phyloP scores from a whole-genome alignment of 228 moss, liverwort and hornwort genomes.

The Sphagnum magellanicum region DNA sequence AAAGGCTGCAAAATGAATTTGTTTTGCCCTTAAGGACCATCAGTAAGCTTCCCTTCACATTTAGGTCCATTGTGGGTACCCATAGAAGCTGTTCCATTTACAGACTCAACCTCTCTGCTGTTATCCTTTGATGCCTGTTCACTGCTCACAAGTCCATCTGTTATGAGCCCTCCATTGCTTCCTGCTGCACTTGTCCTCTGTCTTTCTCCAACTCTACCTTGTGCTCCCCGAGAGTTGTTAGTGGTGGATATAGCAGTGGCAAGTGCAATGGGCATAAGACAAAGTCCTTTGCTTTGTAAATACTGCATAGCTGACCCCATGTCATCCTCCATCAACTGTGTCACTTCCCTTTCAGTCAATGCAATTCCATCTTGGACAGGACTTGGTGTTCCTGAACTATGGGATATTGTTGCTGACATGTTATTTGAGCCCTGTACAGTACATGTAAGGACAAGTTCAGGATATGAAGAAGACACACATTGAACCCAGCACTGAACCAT shows the following conservation, averaged over 20 bases:
- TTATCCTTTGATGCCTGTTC: conserved; percentile 32
- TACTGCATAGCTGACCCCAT: conserved; percentile 99
- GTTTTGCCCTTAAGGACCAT: conserved; percentile 44
- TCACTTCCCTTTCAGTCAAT: conserved; percentile 87
- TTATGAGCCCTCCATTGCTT: conserved; percentile 1
- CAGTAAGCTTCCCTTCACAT: conserved; percentile 36
- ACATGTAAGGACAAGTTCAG: neutral
- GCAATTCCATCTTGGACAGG: conserved; percentile 76
- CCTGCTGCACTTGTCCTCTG: conserved; percentile 20
- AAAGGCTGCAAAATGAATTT: conserved; percentile 14
- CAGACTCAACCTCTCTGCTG: conserved; percentile 23
- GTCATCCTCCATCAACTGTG: conserved; percentile 95
- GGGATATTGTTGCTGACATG: conserved; percentile 61
- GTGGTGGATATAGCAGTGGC: conserved; percentile 96
- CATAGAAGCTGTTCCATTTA: conserved; percentile 14
- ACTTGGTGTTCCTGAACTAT: conserved; percentile 51
- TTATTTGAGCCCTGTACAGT: conserved; percentile 63
- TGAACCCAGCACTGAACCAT: neutral
- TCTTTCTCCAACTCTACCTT: conserved; percentile 34
- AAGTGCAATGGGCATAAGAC: conserved; percentile 92
- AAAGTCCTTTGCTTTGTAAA: conserved; percentile 91
- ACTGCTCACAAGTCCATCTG: conserved; percentile 8
- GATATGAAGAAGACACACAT: neutral
- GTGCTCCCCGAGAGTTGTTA: conserved; percentile 34
- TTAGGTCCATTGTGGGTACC: conserved; percentile 21